Evolutionary conservation across 2,329 filamentous ascomycete genomes (phyloP).

Genomic region (Monilinia fructigena): DNA sequence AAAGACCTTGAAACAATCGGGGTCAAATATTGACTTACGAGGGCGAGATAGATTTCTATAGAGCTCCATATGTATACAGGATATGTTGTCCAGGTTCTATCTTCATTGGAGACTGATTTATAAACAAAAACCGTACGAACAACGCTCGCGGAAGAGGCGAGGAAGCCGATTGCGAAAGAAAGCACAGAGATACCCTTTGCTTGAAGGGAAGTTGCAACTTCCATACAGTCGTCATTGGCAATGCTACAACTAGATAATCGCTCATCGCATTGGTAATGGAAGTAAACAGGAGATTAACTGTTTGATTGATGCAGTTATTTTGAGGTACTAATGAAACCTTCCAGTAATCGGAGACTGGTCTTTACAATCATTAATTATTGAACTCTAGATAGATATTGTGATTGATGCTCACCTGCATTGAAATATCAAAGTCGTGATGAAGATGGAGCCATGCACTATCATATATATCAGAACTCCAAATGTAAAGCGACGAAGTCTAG

Average conservation of each 20-base stretch:
- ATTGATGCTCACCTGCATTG: constrained; percentile 1
- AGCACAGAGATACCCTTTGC: background rate
- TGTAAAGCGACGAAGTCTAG: background rate
- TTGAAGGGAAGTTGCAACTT: background rate
- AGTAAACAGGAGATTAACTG: constrained; percentile 1
- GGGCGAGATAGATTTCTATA: background rate
- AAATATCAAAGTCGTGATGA: background rate
- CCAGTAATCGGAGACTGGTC: background rate
- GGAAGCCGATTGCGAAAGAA: background rate
- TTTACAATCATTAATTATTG: background rate
- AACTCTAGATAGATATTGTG: too few relatives aligned
- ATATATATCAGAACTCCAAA: background rate
- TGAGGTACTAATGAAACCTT: background rate
- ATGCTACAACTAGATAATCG: background rate
- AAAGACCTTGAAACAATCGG: too few relatives aligned
- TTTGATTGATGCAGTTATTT: background rate
- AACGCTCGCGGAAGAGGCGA: background rate
- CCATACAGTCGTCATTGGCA: background rate
- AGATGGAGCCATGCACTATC: background rate
- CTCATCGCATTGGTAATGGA: background rate
- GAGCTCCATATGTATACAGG: constrained; percentile 3
- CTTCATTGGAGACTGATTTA: background rate
- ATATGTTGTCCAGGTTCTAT: background rate
- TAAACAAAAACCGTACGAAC: background rate
- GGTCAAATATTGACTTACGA: background rate